Base-by-base conservation (phyloP, 2,329 filamentous ascomycete genomes). In the Diaporthe destruens region DNA sequence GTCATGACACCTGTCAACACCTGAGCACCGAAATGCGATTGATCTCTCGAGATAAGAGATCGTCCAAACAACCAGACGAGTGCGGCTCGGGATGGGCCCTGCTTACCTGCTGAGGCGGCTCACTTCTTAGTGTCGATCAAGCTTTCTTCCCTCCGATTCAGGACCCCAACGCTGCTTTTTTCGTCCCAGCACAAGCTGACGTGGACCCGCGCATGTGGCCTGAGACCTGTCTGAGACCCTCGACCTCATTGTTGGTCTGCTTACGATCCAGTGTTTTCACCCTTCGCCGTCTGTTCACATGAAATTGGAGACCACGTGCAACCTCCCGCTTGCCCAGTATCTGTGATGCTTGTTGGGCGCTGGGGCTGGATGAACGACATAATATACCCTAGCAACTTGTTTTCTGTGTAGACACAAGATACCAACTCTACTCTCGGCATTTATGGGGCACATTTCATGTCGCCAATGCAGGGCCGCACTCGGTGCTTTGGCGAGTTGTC, bases 111-210 rank as follows among this genome's bases (percentile, higher is more conserved):
- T 66, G 44, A 53, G 44, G 44, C 47, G 61, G 61, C 61, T 66
- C 61, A 34, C n/a, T 14, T 66, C 61, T 66, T 53, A 20, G 5
- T 53, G 61, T 34, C 32, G 61, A 66, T 53, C 61, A 66, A 66
- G 61, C 61, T 66, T 51, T 66, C 44, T 53, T 53, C 32, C 59
- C 6, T 1, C 47, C 25, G 61, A 53, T 66, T 53, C 61, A 65
- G 61, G 14, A 14, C 47, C 44, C 47, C 39, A 32, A 20, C 5
- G 14, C 29, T 65, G 36, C 32, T 65, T 49, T 51, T 65, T 65
- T 51, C 18, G 59, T 65, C 29, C 44, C 61, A n/a, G 29, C 20
- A 6, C 14, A 25, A 53, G 47, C 61, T 66, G 47, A 66, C 61
- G 61, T 66, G 61, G 61, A 65, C 12, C 32, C 23, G 29, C 44